phyloP scores from a whole-genome alignment of 2,329 filamentous ascomycete species.

The Aspergillus awamori region DNA sequence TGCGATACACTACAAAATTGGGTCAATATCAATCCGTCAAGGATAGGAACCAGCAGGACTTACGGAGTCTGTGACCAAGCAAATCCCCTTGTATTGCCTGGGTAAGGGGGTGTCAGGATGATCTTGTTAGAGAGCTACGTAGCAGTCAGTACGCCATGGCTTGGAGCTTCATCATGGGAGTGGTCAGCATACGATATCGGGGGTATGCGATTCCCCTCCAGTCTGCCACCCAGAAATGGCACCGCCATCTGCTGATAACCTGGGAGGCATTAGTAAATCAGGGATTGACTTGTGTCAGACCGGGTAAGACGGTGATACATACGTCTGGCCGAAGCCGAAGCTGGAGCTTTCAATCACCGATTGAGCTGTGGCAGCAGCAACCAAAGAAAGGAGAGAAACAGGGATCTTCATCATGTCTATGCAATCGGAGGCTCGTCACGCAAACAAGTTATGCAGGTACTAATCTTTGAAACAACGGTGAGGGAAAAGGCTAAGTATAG shows the following conservation, averaged over 20 bases:
- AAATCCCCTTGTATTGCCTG: slow-evolving; percentile 81
- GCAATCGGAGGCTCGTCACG: slow-evolving; percentile 17
- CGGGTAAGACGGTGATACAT: slow-evolving; percentile 22
- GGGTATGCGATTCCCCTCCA: slow-evolving; percentile 57
- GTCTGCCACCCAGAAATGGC: slow-evolving; percentile 60
- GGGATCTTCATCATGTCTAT: slow-evolving; percentile 45
- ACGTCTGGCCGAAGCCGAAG: slow-evolving; percentile 73
- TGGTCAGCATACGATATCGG: neutral
- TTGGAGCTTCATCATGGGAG: neutral
- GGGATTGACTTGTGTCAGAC: neutral
- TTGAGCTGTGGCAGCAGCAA: slow-evolving; percentile 62
- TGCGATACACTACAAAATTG: slow-evolving; percentile 45
- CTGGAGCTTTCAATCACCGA: slow-evolving; percentile 73
- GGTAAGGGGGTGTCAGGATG: slow-evolving; percentile 84
- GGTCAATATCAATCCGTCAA: slow-evolving; percentile 14
- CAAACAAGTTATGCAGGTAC: neutral
- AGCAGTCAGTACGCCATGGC: slow-evolving; percentile 18
- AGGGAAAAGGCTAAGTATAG: slow-evolving; percentile 6
- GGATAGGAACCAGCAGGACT: slow-evolving; percentile 18
- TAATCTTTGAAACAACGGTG: neutral
- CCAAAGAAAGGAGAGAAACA: slow-evolving; percentile 46
- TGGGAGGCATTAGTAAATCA: slow-evolving; percentile 31
- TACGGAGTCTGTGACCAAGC: slow-evolving; percentile 72
- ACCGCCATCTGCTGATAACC: slow-evolving; percentile 61
- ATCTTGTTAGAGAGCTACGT: slow-evolving; percentile 78